Evolutionary conservation across 352 stramenopile species (phyloP).

Genomic region (Globisporangium parvum): DNA sequence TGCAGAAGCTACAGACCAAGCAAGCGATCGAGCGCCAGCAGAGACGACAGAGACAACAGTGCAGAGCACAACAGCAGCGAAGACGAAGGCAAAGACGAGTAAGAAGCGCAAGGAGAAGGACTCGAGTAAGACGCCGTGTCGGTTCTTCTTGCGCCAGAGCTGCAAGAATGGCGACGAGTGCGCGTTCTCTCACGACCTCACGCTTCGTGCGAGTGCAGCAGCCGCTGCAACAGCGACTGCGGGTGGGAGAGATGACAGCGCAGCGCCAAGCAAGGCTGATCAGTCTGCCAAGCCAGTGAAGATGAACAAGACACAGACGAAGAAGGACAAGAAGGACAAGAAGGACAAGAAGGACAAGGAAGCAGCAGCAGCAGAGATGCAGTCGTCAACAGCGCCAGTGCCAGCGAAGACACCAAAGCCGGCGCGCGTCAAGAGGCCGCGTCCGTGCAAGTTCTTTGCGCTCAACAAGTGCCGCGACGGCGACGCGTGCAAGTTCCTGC

Average conservation of each 20-base stretch:
- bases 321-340: conserved; percentile 8
- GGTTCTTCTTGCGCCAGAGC: conserved; percentile 44
- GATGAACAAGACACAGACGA: neutral
- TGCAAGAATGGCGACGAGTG: conserved; percentile 60
- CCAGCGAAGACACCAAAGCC: conserved; percentile 4
- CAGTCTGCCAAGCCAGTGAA: no score
- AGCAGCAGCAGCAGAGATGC: neutral
- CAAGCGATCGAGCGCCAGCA: neutral
- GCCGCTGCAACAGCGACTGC: neutral
- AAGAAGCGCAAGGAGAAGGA: conserved; percentile 9
- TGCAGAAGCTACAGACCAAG: neutral
- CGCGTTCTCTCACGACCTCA: conserved; percentile 49
- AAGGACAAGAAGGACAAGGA: conserved; percentile 9
- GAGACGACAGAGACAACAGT: neutral
- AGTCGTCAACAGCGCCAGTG: neutral
- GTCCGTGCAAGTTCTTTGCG: conserved; percentile 43
- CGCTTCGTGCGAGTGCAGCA: neutral
- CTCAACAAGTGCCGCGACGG: conserved; percentile 49
- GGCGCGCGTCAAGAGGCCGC: conserved; percentile 4
- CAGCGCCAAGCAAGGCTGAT: no score
- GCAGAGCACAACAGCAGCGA: neutral
- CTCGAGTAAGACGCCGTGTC: conserved; percentile 23
- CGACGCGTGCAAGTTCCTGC: conserved; percentile 18
- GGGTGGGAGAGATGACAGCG: no score
- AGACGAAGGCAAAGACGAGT: neutral